A percentile compares a stretch with the other conserved stretches of the same genome.
These are phyloP conservation scores for Pontederia paniculata DNA, from an alignment of 176 grass and related monocot species.

Conservation along the genomic window DNA sequence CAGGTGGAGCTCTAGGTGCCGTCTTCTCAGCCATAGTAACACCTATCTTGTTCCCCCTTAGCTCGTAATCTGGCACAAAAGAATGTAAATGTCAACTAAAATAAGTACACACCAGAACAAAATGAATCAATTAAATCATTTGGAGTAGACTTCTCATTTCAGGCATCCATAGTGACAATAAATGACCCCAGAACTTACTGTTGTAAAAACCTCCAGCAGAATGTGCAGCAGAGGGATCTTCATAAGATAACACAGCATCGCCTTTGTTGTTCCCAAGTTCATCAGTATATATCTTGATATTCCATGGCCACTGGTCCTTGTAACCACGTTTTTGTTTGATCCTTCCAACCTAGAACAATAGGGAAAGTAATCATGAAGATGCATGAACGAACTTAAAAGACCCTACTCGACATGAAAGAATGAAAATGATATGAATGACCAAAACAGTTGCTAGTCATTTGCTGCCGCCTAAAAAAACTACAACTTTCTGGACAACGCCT, in stretches of 20 bases:
- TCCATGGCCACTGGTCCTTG: slow-evolving; percentile 99
- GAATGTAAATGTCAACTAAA: slow-evolving; percentile 14
- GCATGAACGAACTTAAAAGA: not conserved
- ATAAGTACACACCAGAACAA: not conserved
- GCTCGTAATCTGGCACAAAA: slow-evolving; percentile 61
- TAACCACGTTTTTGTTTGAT: slow-evolving; percentile 99
- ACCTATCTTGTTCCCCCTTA: slow-evolving; percentile 90
- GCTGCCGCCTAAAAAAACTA: too few relatives aligned
- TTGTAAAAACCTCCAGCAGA: slow-evolving; percentile 94
- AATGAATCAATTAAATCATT: not conserved
- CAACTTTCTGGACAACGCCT: too few relatives aligned
- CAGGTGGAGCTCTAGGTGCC: slow-evolving; percentile 65
- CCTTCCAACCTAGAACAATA: slow-evolving; percentile 61
- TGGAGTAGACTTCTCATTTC: not conserved
- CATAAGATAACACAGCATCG: slow-evolving; percentile 92
- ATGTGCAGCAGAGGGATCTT: slow-evolving; percentile 97
- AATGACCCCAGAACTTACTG: slow-evolving; percentile 29
- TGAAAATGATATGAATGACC: not conserved
- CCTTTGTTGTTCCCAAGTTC: slow-evolving; percentile 89
- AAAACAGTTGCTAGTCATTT: too few relatives aligned
- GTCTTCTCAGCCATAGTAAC: slow-evolving; percentile 97
- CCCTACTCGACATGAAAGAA: not conserved
- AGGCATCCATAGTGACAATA: not conserved
- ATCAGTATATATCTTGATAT: slow-evolving; percentile 97
- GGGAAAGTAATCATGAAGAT: not conserved